phyloP scores from a whole-genome alignment of 139 green algal genomes.

The Dunaliella primolecta region DNA sequence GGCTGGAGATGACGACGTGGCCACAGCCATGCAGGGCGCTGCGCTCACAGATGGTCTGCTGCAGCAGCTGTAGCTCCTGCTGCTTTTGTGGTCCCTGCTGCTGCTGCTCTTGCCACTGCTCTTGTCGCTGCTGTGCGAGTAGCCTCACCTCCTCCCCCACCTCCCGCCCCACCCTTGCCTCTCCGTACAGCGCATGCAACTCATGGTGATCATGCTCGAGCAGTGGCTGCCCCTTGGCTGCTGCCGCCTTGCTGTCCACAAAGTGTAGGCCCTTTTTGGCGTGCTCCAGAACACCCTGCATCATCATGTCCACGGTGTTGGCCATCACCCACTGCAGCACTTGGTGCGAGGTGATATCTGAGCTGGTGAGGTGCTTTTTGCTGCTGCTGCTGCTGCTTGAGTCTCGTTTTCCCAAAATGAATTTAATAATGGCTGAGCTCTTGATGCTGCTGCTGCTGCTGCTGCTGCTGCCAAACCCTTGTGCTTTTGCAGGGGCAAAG shows the following conservation, averaged over 20 bases:
- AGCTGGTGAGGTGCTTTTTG: too few relatives aligned
- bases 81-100: background rate
- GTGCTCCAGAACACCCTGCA: slow-evolving; percentile 31
- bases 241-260: slow-evolving; percentile 17
- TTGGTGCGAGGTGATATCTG: background rate
- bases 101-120: background rate
- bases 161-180: background rate
- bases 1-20: slow-evolving; percentile 22
- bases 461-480: slow-evolving; percentile 12
- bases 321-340: slow-evolving; percentile 40
- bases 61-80: background rate
- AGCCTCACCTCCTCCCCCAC: background rate
- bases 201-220: slow-evolving; percentile 42
- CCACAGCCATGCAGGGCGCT: slow-evolving; percentile 3
- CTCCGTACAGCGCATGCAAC: slow-evolving; percentile 21
- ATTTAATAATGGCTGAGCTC: too few relatives aligned
- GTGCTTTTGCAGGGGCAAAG: background rate
- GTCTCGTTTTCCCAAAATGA: too few relatives aligned
- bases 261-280: slow-evolving; percentile 45
- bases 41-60: background rate
- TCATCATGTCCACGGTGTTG: slow-evolving; percentile 45
- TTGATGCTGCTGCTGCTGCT: background rate
- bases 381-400: background rate
- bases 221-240: slow-evolving; percentile 7
- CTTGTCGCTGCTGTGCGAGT: background rate